These are phyloP conservation scores for Sugiyamaella sp. DNA, from an alignment of 1,139 yeast genomes.

Conservation along the genomic window DNA sequence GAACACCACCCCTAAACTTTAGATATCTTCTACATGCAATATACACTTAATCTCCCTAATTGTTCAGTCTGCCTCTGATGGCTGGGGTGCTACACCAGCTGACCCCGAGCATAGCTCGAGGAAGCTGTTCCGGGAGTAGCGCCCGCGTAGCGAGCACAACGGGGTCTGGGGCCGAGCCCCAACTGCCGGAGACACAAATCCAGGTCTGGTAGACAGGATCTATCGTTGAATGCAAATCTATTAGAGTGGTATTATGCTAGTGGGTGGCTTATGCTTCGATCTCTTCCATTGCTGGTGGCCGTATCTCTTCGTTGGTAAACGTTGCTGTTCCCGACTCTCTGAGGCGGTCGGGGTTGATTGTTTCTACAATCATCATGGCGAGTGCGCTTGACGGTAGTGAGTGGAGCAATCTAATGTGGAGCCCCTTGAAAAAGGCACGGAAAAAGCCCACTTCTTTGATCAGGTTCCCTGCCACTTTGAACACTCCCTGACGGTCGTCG, in stretches of 20 bases:
- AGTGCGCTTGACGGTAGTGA: conserved; percentile 47
- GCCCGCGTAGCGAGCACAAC: not conserved
- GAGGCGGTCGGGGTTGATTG: conserved; percentile 43
- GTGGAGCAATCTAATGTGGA: conserved; percentile 45
- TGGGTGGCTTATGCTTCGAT: conserved; percentile 5
- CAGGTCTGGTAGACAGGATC: too few species aligned
- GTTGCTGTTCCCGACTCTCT: not conserved
- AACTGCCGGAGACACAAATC: conserved; percentile 2
- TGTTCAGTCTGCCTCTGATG: conserved; percentile 1
- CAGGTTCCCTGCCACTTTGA: conserved; percentile 42
- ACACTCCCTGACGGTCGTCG: conserved; percentile 43
- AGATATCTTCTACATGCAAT: not conserved
- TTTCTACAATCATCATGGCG: conserved; percentile 47
- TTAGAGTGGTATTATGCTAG: not conserved
- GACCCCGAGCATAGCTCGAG: too few species aligned
- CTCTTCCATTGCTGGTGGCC: conserved; percentile 7
- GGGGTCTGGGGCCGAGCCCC: conserved; percentile 1
- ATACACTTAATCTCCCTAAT: not conserved
- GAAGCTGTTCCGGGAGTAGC: too few species aligned
- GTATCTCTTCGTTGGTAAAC: conserved; percentile 6
- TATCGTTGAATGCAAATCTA: not conserved
- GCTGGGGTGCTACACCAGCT: conserved; percentile 4
- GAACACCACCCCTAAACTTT: conserved; percentile 10
- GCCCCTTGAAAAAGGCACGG: conserved; percentile 45
- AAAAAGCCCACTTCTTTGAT: conserved; percentile 44